Evolutionary conservation across 495 filamentous ascomycete genomes (phyloP).

Genomic region (Pyronema omphalodes): DNA sequence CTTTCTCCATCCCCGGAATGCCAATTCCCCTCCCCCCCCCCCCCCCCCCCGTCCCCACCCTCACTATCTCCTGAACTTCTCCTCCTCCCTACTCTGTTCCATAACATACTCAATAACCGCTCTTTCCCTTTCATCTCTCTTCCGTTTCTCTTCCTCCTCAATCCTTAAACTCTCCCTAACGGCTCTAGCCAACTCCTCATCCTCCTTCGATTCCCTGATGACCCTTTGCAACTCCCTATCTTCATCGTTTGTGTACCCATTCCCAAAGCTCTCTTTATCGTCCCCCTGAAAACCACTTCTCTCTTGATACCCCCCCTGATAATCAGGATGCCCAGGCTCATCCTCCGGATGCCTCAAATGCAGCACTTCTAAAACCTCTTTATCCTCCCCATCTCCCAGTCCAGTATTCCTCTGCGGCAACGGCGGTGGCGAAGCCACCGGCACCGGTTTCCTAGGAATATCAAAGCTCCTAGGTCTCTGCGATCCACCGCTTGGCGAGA

Average conservation of each 20-base stretch:
- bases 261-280: too few relatives aligned
- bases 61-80: not conserved
- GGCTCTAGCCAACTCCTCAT: slow-evolving; percentile 1
- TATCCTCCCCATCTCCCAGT: not conserved
- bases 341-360: not conserved
- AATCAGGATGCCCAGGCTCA: not conserved
- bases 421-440: not conserved
- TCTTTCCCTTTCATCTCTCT: slow-evolving; percentile 3
- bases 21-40: too few relatives aligned
- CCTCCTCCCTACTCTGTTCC: not conserved
- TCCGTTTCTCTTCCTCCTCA: not conserved
- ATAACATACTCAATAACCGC: slow-evolving; percentile 9
- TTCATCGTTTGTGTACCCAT: not conserved
- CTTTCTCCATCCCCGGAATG: too few relatives aligned
- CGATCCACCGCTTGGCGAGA: too few relatives aligned
- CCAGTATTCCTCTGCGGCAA: not conserved
- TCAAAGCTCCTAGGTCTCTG: too few relatives aligned
- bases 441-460: not conserved
- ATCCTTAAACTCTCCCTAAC: slow-evolving; percentile 1
- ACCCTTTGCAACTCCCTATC: not conserved
- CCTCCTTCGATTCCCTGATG: not conserved
- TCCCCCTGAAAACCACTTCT: too few relatives aligned
- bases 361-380: not conserved
- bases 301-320: not conserved
- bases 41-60: too few relatives aligned